Evolutionary conservation across 805 yeast species (phyloP).

Genomic region (Blastobotrys americana): DNA sequence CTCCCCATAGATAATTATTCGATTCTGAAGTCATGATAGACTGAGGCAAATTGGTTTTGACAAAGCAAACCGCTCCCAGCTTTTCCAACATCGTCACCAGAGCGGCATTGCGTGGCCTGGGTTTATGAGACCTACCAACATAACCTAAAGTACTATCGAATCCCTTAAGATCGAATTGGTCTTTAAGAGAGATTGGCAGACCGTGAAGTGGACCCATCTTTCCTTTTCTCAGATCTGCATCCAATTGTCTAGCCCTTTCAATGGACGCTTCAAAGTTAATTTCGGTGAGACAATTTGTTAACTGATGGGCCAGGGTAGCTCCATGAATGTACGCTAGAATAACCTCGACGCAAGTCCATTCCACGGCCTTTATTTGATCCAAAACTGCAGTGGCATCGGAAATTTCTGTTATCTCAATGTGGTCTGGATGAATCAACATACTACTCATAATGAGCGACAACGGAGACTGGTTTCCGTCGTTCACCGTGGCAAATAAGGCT

Average conservation of each 20-base stretch:
- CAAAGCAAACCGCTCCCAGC: constrained; percentile 46
- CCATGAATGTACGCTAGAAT: background rate
- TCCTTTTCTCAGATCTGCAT: constrained; percentile 43
- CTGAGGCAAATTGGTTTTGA: constrained; percentile 47
- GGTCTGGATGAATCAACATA: constrained; percentile 17
- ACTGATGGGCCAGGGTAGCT: background rate
- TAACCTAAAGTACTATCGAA: constrained; percentile 43
- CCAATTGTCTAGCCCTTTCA: constrained; percentile 47
- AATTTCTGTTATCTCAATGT: constrained; percentile 22
- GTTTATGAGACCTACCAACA: constrained; percentile 24
- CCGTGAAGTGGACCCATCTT: constrained; percentile 55
- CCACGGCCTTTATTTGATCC: background rate
- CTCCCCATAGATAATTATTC: constrained; percentile 38
- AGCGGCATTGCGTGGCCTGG: background rate
- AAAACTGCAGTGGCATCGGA: background rate
- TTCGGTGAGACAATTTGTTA: constrained; percentile 43
- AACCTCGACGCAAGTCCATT: background rate
- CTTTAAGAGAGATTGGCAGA: constrained; percentile 56
- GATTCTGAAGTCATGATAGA: constrained; percentile 46
- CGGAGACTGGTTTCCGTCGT: too few relatives aligned
- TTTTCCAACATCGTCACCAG: constrained; percentile 28
- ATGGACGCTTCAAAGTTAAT: constrained; percentile 52
- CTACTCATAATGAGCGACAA: too few relatives aligned
- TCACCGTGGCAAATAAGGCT: too few relatives aligned
- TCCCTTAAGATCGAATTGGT: constrained; percentile 42